These are phyloP conservation scores for Vitis vinifera DNA, from an alignment of 164 flowering plant species.

Conservation along the genomic window ASM3070453v1 NC_081817.1:2177001-2177500, in stretches of 20 bases:
- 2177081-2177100: slow-evolving; percentile 67
- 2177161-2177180: slow-evolving; percentile 58
- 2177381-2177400: slow-evolving; percentile 73
- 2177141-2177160: slow-evolving; percentile 73
- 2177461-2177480: background rate
- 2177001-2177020: too few species aligned
- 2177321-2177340: slow-evolving; percentile 67
- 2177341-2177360: slow-evolving; percentile 86
- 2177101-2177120: slow-evolving; percentile 57
- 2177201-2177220: background rate
- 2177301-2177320: slow-evolving; percentile 76
- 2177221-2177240: too few species aligned
- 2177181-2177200: slow-evolving; percentile 44
- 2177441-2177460: background rate
- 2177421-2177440: slow-evolving; percentile 47
- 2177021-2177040: background rate
- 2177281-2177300: slow-evolving; percentile 57
- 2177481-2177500: too few species aligned
- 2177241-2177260: too few species aligned
- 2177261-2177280: too few species aligned
- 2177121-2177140: slow-evolving; percentile 63
- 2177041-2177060: background rate
- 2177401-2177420: slow-evolving; percentile 70
- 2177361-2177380: slow-evolving; percentile 91
- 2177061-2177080: slow-evolving; percentile 2